A percentile compares a stretch with the other conserved stretches of the same genome.
These are phyloP conservation scores for Colletotrichum spinosum DNA, from an alignment of 2,329 filamentous ascomycete species.

Conservation along the genomic window DNA sequence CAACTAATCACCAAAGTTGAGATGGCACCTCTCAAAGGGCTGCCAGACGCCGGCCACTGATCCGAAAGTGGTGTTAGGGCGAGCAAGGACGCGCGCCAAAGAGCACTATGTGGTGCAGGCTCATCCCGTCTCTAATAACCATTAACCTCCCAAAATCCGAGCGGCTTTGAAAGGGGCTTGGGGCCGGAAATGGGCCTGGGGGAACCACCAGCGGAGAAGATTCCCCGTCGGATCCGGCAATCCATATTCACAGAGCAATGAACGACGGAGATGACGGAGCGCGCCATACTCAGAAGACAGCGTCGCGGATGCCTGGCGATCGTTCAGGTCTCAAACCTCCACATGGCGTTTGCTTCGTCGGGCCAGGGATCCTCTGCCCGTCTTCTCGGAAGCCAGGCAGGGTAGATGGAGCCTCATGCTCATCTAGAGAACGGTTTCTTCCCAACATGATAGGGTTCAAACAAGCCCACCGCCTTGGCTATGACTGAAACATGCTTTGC, in stretches of 20 bases:
- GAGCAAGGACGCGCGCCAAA: constrained; percentile 25
- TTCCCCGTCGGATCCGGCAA: constrained; percentile 20
- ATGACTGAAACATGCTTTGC: constrained; percentile 15
- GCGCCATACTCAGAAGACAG: constrained; percentile 8
- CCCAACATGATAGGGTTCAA: constrained; percentile 14
- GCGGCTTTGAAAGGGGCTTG: constrained; percentile 1
- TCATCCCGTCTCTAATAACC: constrained; percentile 1
- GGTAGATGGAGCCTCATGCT: background rate
- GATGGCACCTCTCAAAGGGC: constrained; percentile 33
- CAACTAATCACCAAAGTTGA: constrained; percentile 22
- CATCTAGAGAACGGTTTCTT: constrained; percentile 12
- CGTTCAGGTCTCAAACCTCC: constrained; percentile 3
- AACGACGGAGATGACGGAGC: constrained; percentile 8
- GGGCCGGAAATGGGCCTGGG: background rate
- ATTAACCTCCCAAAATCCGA: constrained; percentile 2
- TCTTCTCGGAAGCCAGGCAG: constrained; percentile 15
- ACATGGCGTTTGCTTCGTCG: constrained; percentile 24
- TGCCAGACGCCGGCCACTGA: constrained; percentile 25
- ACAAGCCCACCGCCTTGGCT: constrained; percentile 13
- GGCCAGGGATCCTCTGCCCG: background rate
- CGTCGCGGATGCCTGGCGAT: constrained; percentile 18
- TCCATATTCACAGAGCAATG: background rate
- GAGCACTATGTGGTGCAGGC: constrained; percentile 2
- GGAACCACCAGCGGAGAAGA: constrained; percentile 12
- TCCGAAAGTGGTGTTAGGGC: constrained; percentile 13